Percentiles rank a stretch among this genome's conserved stretches.
Evolutionary conservation across 805 yeast species (phyloP).

Genomic region (Teunomyces gatunensis): DNA sequence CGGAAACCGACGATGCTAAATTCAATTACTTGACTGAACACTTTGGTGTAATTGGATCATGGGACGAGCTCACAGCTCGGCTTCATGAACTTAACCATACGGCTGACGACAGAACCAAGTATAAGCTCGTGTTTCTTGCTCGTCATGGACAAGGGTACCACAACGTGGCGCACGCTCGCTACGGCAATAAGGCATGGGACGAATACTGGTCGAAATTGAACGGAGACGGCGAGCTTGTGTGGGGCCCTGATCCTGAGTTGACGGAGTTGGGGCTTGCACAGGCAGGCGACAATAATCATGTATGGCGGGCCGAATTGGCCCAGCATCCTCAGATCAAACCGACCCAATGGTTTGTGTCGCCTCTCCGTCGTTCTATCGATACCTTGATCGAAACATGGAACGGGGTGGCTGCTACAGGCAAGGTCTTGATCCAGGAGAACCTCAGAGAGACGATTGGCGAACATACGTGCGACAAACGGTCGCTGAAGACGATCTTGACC

Average conservation of each 20-base stretch:
- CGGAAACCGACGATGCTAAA: conserved; percentile 37
- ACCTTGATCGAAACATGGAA: conserved; percentile 50
- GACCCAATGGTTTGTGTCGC: conserved; percentile 44
- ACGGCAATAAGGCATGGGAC: conserved; percentile 48
- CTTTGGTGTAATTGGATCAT: conserved; percentile 39
- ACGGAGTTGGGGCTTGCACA: conserved; percentile 45
- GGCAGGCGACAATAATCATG: conserved; percentile 43
- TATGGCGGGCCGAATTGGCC: conserved; percentile 39
- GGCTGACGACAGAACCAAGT: conserved; percentile 25
- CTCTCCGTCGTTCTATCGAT: conserved; percentile 50
- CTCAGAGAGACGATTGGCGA: conserved; percentile 50
- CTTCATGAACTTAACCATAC: conserved; percentile 34
- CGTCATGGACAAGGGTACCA: conserved; percentile 58
- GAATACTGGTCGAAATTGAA: conserved; percentile 41
- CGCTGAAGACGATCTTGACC: conserved; percentile 34
- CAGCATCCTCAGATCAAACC: conserved; percentile 29
- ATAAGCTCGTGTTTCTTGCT: conserved; percentile 47
- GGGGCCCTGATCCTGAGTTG: conserved; percentile 54
- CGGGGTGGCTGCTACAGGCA: conserved; percentile 12
- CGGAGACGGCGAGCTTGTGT: conserved; percentile 46
- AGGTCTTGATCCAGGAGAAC: conserved; percentile 44
- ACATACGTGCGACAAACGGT: conserved; percentile 50
- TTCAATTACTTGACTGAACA: conserved; percentile 43
- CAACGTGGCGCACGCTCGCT: conserved; percentile 44
- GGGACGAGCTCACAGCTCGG: conserved; percentile 17